phyloP scores from a whole-genome alignment of 208 protist genomes.

The Herpetomonas tarakana region DNA sequence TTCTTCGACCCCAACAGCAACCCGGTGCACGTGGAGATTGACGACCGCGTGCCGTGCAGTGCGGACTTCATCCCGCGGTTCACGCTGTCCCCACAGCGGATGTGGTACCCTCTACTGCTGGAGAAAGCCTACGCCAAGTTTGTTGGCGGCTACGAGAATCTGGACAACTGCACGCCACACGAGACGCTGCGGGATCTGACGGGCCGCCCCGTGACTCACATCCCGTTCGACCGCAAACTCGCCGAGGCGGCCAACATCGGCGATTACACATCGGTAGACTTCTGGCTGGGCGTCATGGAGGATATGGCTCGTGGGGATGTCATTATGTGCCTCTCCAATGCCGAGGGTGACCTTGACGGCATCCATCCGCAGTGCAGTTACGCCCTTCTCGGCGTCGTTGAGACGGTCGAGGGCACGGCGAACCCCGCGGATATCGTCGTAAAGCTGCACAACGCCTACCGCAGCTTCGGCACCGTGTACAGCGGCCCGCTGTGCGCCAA shows the following conservation, averaged over 20 bases:
- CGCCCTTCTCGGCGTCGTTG: constrained; percentile 59
- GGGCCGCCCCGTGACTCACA: constrained; percentile 75
- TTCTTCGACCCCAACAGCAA: constrained; percentile 86
- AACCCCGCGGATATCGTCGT: constrained; percentile 59
- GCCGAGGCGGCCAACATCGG: constrained; percentile 66
- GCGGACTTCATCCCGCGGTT: constrained; percentile 52
- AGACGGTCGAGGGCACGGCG: constrained; percentile 44
- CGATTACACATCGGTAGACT: constrained; percentile 51
- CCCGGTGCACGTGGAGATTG: constrained; percentile 74
- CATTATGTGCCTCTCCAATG: constrained; percentile 70
- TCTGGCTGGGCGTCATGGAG: constrained; percentile 66
- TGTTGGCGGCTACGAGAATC: constrained; percentile 73
- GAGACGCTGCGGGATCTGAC: constrained; percentile 88
- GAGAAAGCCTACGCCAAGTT: constrained; percentile 94
- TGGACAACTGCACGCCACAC: constrained; percentile 82
- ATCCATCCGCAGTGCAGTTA: constrained; percentile 84
- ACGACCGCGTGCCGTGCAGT: constrained; percentile 79
- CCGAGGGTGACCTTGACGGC: constrained; percentile 37
- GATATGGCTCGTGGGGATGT: constrained; percentile 68
- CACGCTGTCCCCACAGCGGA: constrained; percentile 36
- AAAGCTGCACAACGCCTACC: constrained; percentile 73
- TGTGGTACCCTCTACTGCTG: constrained; percentile 81
- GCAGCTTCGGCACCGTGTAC: constrained; percentile 42
- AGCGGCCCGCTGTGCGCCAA: constrained; percentile 44
- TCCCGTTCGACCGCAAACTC: constrained; percentile 65